Conservation (phyloP, 148 eudicot genomes). For the Diospyros lotus region DNA sequence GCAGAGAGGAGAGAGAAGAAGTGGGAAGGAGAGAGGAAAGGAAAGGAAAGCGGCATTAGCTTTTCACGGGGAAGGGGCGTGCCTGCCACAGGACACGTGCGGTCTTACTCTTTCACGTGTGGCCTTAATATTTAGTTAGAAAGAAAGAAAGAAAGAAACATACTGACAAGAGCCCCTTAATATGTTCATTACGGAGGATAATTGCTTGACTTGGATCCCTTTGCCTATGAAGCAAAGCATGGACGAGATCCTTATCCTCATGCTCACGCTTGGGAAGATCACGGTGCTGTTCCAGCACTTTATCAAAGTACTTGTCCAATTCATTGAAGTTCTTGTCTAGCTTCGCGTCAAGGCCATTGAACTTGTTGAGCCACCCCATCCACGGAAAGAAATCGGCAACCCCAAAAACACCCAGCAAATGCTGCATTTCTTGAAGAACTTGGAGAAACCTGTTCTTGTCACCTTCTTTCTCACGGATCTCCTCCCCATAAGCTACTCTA, state of each 20-base stretch:
- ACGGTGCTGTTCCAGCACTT: slow-evolving; percentile 36
- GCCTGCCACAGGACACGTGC: too few species aligned
- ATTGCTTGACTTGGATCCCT: slow-evolving; percentile 38
- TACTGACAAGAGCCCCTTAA: slow-evolving; percentile 53
- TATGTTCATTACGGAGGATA: slow-evolving; percentile 22
- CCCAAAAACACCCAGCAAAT: slow-evolving; percentile 39
- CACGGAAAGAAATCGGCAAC: slow-evolving; percentile 54
- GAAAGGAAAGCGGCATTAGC: too few species aligned
- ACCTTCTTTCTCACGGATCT: slow-evolving; percentile 3
- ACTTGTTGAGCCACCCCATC: slow-evolving; percentile 46
- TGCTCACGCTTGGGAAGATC: slow-evolving; percentile 8
- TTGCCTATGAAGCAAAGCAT: slow-evolving; percentile 45
- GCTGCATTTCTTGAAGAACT: slow-evolving; percentile 28
- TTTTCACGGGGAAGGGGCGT: too few species aligned
- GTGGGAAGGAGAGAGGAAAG: too few species aligned
- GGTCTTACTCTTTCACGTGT: too few species aligned
- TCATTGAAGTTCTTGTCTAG: slow-evolving; percentile 30
- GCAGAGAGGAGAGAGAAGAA: too few species aligned
- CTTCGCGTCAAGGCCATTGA: slow-evolving; percentile 44
- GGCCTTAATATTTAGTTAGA: neutral
- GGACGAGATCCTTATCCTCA: slow-evolving; percentile 41
- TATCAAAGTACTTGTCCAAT: slow-evolving; percentile 32
- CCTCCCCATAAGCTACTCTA: slow-evolving; percentile 39
- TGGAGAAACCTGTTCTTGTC: slow-evolving; percentile 16
- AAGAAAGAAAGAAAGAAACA: slow-evolving; percentile 3